Percentiles rank a stretch among this genome's conserved stretches.
These are phyloP conservation scores for Pythium sukuiense DNA, from an alignment of 352 stramenopile genomes.

Conservation along the genomic window DNA sequence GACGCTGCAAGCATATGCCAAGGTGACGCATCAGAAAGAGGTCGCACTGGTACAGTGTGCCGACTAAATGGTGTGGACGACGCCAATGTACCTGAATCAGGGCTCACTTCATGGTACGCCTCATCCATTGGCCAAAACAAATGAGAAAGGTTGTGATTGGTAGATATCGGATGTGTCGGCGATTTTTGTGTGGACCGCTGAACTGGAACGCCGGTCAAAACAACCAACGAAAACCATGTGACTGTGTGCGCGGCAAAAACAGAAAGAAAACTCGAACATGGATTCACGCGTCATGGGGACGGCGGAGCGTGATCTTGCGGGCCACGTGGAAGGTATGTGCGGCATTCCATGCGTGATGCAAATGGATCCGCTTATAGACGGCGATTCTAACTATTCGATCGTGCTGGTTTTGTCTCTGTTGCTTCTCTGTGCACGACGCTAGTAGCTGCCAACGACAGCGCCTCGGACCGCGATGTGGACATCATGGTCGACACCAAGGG, in stretches of 20 bases:
- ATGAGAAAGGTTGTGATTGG: constrained; percentile 4
- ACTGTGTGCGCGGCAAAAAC: constrained; percentile 19
- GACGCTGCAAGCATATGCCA: neutral
- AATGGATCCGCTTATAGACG: neutral
- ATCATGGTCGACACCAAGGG: neutral
- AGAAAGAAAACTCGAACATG: constrained; percentile 16
- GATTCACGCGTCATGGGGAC: constrained; percentile 13
- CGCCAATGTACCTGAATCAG: constrained; percentile 1
- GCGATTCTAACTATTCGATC: neutral
- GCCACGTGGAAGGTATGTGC: constrained; percentile 13
- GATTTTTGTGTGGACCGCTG: constrained; percentile 11
- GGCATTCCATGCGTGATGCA: neutral
- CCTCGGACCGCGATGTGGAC: constrained; percentile 2
- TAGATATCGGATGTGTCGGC: neutral
- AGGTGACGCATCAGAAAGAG: constrained; percentile 14
- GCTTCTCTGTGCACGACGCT: neutral
- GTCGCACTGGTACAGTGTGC: constrained; percentile 14
- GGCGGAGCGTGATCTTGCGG: neutral
- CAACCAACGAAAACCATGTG: constrained; percentile 23
- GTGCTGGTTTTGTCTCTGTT: constrained; percentile 3
- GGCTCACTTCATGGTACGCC: constrained; percentile 6
- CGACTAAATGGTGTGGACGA: constrained; percentile 1
- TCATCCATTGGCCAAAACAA: constrained; percentile 11
- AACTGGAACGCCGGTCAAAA: constrained; percentile 18
- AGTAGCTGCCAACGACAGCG: neutral